Base-by-base conservation (phyloP, 371 early-diverging fungal genomes). In the Lichtheimia hyalospora region DNA sequence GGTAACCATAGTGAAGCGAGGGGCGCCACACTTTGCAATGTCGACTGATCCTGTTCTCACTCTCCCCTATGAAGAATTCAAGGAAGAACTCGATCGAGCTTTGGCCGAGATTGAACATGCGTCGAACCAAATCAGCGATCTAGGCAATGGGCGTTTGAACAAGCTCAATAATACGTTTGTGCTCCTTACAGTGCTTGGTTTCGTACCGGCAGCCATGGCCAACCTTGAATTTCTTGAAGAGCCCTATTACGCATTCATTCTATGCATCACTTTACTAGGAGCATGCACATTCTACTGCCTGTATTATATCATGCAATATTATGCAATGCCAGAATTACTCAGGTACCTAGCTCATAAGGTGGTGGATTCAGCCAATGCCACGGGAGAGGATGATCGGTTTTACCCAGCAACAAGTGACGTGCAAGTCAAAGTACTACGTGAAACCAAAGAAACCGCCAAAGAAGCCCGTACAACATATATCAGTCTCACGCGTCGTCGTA, bases 271-370 rank as follows among this genome's bases (percentile, higher is more conserved):
- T 0, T n/a, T 55, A 23, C 7, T 55, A 8, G 56, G 6, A 18
- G 44, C 44, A 4, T 20, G 56, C 25, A 43, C 56, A 15, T 16
- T 27, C 10, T 55, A 55, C 27, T 16, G 15, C 4, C 21, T 55
- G 5, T 55, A 55, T 15, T 55, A 55, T n/a, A 55, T 55, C 15
- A 25, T 55, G n/a, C 56, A 55, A 16, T 55, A 55, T 27, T 55
- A 43, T 39, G 42, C 24, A 20, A 24, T 55, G 18, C 56, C 56
- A 3, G 56, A 55, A 16, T 8, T 55, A 20, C 21, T 55, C 12
- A n/a, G 56, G 2, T 55, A 14, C 12, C 15, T 55, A 0, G 46
- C 21, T 2, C 18, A n/a, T 5, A 21, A 21, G 16, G 18, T 46
- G 0, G 46, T 46, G n/a, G 18, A 21, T n/a, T 46, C 46, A n/a